Conservation (phyloP, 1,139 yeast species). For the Nadsonia starkeyi-henricii region DNA sequence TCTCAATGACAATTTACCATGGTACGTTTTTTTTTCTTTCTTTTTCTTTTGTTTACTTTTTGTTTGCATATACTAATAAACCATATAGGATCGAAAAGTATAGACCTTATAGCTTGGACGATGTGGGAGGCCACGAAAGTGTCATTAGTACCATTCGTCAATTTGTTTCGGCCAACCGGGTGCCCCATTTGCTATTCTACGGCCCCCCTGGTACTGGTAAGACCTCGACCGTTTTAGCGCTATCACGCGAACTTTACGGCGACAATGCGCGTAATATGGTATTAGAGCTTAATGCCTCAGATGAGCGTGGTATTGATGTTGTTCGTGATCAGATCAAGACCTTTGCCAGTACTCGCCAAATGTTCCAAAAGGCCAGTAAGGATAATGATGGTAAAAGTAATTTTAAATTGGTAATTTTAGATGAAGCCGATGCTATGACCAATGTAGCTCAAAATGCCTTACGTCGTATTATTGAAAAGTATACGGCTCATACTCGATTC, state of each 20-base stretch:
- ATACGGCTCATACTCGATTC: slow-evolving; percentile 87
- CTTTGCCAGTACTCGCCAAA: slow-evolving; percentile 83
- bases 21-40: slow-evolving; percentile 12
- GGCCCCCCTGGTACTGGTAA: slow-evolving; percentile 98
- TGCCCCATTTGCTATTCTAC: slow-evolving; percentile 92
- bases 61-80: neutral
- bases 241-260: slow-evolving; percentile 77
- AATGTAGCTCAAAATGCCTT: slow-evolving; percentile 92
- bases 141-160: slow-evolving; percentile 70
- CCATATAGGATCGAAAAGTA: slow-evolving; percentile 76
- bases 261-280: slow-evolving; percentile 76
- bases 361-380: slow-evolving; percentile 34
- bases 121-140: slow-evolving; percentile 83
- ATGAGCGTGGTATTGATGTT: slow-evolving; percentile 78
- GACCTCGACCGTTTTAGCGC: slow-evolving; percentile 81
- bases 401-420: slow-evolving; percentile 81
- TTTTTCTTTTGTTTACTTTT: no score
- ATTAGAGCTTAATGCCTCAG: slow-evolving; percentile 76
- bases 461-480: slow-evolving; percentile 81
- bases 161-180: slow-evolving; percentile 67
- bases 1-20: slow-evolving; percentile 17
- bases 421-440: slow-evolving; percentile 99
- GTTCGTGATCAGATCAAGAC: slow-evolving; percentile 75
- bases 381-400: slow-evolving; percentile 28
- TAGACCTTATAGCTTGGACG: slow-evolving; percentile 71